Percentiles rank a stretch among this genome's conserved stretches.
Conservation (phyloP, 2,329 filamentous ascomycete species). For the Trichoderma afroharzianum region DNA sequence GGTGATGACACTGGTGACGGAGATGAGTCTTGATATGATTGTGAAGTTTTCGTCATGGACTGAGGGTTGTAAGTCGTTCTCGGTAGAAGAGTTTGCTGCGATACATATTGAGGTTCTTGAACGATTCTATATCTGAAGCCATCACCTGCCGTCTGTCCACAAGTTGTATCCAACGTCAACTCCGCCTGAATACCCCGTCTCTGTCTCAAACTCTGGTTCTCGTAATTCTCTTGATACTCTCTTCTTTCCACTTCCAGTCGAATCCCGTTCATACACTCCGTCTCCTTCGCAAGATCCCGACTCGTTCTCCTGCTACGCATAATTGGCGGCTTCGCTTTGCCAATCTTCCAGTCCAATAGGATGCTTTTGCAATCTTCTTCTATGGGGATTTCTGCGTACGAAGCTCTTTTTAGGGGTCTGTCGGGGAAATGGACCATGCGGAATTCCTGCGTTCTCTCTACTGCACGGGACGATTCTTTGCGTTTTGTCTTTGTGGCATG, state of each 20-base stretch:
- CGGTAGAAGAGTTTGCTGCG: neutral
- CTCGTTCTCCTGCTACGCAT: neutral
- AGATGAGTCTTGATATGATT: neutral
- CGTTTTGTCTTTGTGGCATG: neutral
- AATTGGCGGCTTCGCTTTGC: neutral
- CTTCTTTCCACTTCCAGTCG: neutral
- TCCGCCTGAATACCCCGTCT: neutral
- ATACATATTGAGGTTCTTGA: neutral
- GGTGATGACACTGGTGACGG: neutral
- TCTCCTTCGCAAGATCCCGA: neutral
- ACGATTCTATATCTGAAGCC: neutral
- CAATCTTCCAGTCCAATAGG: neutral
- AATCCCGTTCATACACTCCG: neutral
- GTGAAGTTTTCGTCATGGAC: neutral
- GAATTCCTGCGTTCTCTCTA: slow-evolving; percentile 14
- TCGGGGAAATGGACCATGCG: slow-evolving; percentile 26
- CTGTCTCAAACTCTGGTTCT: neutral
- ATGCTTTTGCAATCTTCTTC: slow-evolving; percentile 23
- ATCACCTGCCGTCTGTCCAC: neutral
- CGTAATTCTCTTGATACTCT: neutral
- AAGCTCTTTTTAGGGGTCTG: slow-evolving; percentile 21
- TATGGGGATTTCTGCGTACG: slow-evolving; percentile 23
- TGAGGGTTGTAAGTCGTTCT: neutral
- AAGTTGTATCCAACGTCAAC: neutral
- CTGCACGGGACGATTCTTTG: neutral